These are phyloP conservation scores for Reutealis trisperma DNA, from an alignment of 345 rosid species.

Conservation along the genomic window DNA sequence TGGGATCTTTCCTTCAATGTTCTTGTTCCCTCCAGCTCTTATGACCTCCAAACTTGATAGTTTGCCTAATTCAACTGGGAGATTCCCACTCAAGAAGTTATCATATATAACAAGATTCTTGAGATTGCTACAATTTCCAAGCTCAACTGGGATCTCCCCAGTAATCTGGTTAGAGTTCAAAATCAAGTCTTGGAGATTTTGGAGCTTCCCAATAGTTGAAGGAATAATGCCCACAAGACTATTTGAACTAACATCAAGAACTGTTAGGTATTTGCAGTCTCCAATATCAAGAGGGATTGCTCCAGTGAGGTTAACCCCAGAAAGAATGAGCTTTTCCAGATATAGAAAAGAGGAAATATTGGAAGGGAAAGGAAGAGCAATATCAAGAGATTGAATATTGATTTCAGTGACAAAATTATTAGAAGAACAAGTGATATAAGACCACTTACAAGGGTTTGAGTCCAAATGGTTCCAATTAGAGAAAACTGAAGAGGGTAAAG, in stretches of 20 bases:
- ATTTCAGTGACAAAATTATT: conserved; percentile 67
- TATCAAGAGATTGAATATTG: conserved; percentile 52
- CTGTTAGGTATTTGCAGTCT: conserved; percentile 42
- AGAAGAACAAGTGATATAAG: conserved; percentile 69
- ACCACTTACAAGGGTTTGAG: conserved; percentile 74
- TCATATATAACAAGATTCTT: conserved; percentile 55
- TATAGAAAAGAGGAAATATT: conserved; percentile 55
- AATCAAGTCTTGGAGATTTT: conserved; percentile 52
- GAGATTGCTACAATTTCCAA: conserved; percentile 52
- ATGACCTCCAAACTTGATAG: conserved; percentile 59
- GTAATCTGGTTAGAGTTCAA: conserved; percentile 76
- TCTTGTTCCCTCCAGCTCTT: conserved; percentile 85
- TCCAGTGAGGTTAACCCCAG: conserved; percentile 73
- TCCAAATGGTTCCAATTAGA: conserved; percentile 69
- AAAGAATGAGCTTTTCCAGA: conserved; percentile 60
- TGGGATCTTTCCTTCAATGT: conserved; percentile 71
- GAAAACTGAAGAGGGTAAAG: conserved; percentile 35
- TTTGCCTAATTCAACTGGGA: conserved; percentile 73
- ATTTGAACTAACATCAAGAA: conserved; percentile 65
- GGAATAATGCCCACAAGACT: conserved; percentile 66
- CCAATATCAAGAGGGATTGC: conserved; percentile 57
- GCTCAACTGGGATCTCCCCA: conserved; percentile 70
- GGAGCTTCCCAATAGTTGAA: conserved; percentile 53
- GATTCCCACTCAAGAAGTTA: conserved; percentile 58
- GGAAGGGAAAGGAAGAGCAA: conserved; percentile 56